Evolutionary conservation across 2,329 filamentous ascomycete species (phyloP).

Genomic region (Arthroderma sp.): DNA sequence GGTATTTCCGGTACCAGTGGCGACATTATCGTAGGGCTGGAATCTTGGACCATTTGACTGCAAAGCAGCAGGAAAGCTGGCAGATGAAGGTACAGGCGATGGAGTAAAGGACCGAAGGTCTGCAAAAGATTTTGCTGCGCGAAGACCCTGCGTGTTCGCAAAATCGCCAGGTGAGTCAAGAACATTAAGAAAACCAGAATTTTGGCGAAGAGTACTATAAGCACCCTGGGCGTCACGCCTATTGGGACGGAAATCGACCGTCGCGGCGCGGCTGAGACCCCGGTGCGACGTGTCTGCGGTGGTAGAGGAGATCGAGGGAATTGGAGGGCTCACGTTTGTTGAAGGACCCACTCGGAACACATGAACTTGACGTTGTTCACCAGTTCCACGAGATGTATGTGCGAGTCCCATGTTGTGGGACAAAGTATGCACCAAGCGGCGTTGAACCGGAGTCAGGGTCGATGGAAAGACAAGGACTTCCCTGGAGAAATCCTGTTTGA

Average conservation of each 20-base stretch:
- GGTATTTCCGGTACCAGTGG: slow-evolving; percentile 48
- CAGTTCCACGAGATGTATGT: slow-evolving; percentile 78
- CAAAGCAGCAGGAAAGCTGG: slow-evolving; percentile 65
- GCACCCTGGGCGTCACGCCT: slow-evolving; percentile 51
- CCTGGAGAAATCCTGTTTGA: slow-evolving; percentile 64
- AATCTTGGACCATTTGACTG: slow-evolving; percentile 50
- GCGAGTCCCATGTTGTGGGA: slow-evolving; percentile 90
- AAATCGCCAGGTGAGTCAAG: slow-evolving; percentile 61
- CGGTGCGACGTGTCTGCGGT: slow-evolving; percentile 66
- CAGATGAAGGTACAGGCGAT: slow-evolving; percentile 78
- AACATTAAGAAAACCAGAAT: slow-evolving; percentile 69
- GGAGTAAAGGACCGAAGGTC: slow-evolving; percentile 91
- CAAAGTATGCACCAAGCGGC: slow-evolving; percentile 82
- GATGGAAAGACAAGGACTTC: slow-evolving; percentile 77
- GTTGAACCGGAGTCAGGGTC: slow-evolving; percentile 66
- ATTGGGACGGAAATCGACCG: slow-evolving; percentile 84
- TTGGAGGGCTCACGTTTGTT: slow-evolving; percentile 46
- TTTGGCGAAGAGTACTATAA: slow-evolving; percentile 61
- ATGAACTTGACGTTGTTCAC: slow-evolving; percentile 78
- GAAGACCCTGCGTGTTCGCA: slow-evolving; percentile 63
- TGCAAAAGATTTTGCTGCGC: slow-evolving; percentile 91
- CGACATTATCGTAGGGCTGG: slow-evolving; percentile 41
- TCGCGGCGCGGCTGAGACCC: slow-evolving; percentile 83
- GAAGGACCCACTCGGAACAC: slow-evolving; percentile 52
- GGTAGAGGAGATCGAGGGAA: slow-evolving; percentile 47